These are phyloP conservation scores for Hyphopichia buzzinii DNA, from an alignment of 1,139 yeast species.

Conservation along the genomic window DNA sequence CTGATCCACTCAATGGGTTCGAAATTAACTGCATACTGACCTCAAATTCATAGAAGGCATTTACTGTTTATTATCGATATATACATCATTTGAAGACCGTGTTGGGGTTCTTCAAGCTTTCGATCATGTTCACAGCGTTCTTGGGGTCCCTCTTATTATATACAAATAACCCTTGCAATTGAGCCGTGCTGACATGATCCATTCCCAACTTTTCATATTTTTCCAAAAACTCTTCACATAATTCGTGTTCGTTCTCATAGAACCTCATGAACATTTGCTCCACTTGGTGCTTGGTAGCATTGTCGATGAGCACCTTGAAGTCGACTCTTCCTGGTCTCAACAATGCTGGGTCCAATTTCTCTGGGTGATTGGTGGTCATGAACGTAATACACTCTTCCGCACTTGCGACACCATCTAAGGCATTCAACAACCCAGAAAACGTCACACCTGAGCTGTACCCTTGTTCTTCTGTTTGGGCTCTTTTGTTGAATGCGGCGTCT, in stretches of 20 bases:
- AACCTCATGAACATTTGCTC: conserved; percentile 82
- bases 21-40: no score
- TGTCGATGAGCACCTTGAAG: conserved; percentile 74
- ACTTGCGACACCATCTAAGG: conserved; percentile 97
- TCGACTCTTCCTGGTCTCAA: conserved; percentile 95
- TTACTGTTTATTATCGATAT: neutral
- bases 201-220: conserved; percentile 49
- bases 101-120: conserved; percentile 33
- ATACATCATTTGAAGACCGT: conserved; percentile 17
- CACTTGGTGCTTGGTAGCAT: conserved; percentile 82
- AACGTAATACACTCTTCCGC: conserved; percentile 95
- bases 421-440: conserved; percentile 88
- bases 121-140: conserved; percentile 69
- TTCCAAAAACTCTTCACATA: conserved; percentile 62
- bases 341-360: conserved; percentile 79
- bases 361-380: conserved; percentile 98
- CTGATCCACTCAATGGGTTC: no score
- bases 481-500: conserved; percentile 89
- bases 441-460: conserved; percentile 85
- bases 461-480: conserved; percentile 75
- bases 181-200: conserved; percentile 81
- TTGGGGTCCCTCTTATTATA: conserved; percentile 84
- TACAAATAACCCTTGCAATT: conserved; percentile 91
- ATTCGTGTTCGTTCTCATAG: conserved; percentile 62
- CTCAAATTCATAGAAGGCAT: no score